phyloP scores from a whole-genome alignment of 2,329 filamentous ascomycete genomes.

The Lecanicillium sp. region DNA sequence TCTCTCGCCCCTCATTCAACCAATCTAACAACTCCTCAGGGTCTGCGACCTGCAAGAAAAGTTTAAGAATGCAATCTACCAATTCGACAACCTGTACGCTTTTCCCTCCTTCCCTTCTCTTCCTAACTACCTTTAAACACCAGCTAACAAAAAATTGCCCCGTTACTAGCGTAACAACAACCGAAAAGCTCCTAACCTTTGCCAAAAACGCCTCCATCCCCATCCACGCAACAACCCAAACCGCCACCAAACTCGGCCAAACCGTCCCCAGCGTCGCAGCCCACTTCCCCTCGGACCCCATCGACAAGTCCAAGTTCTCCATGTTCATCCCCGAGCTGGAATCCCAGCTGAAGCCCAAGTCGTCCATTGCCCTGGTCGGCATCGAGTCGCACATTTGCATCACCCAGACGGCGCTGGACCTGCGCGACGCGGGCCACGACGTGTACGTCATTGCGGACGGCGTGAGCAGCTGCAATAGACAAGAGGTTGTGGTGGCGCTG shows the following conservation, averaged over 20 bases:
- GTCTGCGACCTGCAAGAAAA: conserved; percentile 94
- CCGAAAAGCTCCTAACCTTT: conserved; percentile 60
- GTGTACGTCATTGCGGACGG: conserved; percentile 87
- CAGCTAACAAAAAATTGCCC: conserved; percentile 3
- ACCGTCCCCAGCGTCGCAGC: conserved; percentile 65
- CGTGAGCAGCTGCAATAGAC: conserved; percentile 77
- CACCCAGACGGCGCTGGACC: conserved; percentile 81
- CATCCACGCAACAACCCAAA: conserved; percentile 81
- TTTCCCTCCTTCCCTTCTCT: neutral
- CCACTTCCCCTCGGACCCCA: conserved; percentile 44
- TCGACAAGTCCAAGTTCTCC: conserved; percentile 85
- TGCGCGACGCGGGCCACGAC: conserved; percentile 63
- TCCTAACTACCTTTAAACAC: conserved; percentile 2
- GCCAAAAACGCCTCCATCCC: conserved; percentile 62
- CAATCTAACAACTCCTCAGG: conserved; percentile 33
- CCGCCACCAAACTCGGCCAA: conserved; percentile 65
- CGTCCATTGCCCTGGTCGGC: conserved; percentile 70
- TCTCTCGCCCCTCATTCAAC: neutral
- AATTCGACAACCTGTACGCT: conserved; percentile 72
- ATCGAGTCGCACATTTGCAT: conserved; percentile 95
- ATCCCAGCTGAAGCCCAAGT: conserved; percentile 21
- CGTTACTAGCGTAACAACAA: conserved; percentile 51
- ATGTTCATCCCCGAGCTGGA: conserved; percentile 71
- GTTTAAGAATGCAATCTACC: conserved; percentile 74
- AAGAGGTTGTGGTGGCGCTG: conserved; percentile 74